Evolutionary conservation across 306 rosid genomes (phyloP).

Genomic region (Spatholobus suberectus): DNA sequence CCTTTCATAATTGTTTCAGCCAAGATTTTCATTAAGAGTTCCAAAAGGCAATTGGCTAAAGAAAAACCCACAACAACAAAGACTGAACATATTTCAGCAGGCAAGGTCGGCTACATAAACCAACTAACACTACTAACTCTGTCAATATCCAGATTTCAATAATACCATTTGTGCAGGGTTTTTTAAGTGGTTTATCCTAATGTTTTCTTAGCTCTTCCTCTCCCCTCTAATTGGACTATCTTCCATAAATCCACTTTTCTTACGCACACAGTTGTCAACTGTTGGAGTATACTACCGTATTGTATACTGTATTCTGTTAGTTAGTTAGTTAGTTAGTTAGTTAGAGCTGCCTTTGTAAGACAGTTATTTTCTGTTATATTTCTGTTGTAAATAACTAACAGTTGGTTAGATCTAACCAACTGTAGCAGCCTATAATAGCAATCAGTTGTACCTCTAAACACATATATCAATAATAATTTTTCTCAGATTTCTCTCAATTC

Average conservation of each 20-base stretch:
- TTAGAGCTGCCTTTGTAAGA: background rate
- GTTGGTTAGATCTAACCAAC: background rate
- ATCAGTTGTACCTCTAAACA: background rate
- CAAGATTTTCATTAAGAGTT: background rate
- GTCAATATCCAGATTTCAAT: background rate
- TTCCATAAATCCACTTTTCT: background rate
- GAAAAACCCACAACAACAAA: slow-evolving; percentile 4
- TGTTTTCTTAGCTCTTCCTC: background rate
- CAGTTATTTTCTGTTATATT: background rate
- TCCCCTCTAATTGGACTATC: slow-evolving; percentile 19
- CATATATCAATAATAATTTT: background rate
- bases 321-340: too few species aligned
- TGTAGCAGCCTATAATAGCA: background rate
- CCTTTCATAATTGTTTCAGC: background rate
- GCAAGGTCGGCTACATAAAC: background rate
- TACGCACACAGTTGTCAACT: background rate
- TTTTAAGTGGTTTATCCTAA: background rate
- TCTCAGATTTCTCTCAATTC: background rate
- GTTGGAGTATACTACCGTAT: background rate
- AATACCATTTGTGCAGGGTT: background rate
- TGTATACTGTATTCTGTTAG: background rate
- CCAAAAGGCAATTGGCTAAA: background rate
- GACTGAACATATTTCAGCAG: background rate
- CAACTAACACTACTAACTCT: background rate
- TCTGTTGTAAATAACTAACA: background rate